Evolutionary conservation across 371 early-diverging fungal species (phyloP).

Genomic region (Polyrhizophydium stewartii): DNA sequence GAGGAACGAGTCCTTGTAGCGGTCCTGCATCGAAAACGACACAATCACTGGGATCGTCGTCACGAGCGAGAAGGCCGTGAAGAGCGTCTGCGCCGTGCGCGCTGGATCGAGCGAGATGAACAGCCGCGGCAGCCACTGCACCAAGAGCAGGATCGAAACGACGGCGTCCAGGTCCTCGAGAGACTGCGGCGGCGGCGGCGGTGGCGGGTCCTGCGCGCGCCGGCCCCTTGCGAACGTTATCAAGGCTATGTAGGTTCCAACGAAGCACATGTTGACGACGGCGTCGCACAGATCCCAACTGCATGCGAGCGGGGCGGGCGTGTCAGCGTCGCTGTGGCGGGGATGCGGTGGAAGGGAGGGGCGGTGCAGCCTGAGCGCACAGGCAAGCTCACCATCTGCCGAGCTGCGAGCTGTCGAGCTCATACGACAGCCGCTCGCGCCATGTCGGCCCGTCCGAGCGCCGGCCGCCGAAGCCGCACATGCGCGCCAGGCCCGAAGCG

Average conservation of each 20-base stretch:
- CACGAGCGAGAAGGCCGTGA: constrained; percentile 44
- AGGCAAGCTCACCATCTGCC: not conserved
- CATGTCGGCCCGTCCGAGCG: not conserved
- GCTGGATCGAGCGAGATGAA: constrained; percentile 42
- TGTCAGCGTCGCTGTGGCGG: no score
- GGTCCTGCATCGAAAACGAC: constrained; percentile 15
- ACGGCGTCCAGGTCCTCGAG: constrained; percentile 30
- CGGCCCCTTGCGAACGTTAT: constrained; percentile 13
- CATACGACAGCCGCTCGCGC: not conserved
- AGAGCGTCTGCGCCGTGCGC: constrained; percentile 28
- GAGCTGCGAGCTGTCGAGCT: not conserved
- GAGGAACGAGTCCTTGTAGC: constrained; percentile 10
- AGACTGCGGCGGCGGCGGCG: constrained; percentile 16
- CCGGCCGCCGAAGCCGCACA: no score
- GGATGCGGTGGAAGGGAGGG: not conserved
- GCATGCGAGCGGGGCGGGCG: no score
- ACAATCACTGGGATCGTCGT: constrained; percentile 49
- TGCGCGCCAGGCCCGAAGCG: no score
- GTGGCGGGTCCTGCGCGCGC: constrained; percentile 6
- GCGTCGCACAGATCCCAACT: constrained; percentile 61
- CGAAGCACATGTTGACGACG: constrained; percentile 41
- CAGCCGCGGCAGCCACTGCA: constrained; percentile 48
- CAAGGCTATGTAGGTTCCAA: constrained; percentile 44
- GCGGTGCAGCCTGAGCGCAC: not conserved
- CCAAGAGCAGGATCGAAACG: constrained; percentile 36